Evolutionary conservation across 2,329 filamentous ascomycete species (phyloP).

Genomic region (Lachnellula hyalina): DNA sequence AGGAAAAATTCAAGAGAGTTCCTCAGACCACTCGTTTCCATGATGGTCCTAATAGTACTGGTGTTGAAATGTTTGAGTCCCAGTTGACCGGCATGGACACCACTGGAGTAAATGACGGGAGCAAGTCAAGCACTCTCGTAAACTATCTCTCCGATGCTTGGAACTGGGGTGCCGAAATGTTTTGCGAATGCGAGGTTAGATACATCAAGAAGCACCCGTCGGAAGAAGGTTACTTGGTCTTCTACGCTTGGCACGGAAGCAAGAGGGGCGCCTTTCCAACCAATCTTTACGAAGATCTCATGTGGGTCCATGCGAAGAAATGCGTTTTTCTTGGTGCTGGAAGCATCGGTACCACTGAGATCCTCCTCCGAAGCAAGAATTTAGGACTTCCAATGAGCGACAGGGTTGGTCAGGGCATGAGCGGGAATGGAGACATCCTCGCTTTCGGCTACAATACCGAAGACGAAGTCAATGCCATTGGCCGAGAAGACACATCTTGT

Average conservation of each 20-base stretch:
- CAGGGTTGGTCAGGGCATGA: constrained; percentile 53
- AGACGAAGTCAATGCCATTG: constrained; percentile 51
- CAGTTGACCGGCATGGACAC: constrained; percentile 56
- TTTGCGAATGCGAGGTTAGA: constrained; percentile 62
- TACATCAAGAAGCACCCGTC: constrained; percentile 50
- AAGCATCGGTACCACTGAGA: constrained; percentile 60
- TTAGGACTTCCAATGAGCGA: constrained; percentile 54
- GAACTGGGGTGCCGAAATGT: constrained; percentile 69
- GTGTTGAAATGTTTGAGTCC: constrained; percentile 58
- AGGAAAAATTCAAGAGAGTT: constrained; percentile 49
- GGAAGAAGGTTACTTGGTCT: constrained; percentile 54
- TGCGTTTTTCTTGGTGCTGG: constrained; percentile 64
- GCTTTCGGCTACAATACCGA: constrained; percentile 61
- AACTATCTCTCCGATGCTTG: constrained; percentile 66
- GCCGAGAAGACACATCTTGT: constrained; percentile 43
- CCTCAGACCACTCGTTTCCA: constrained; percentile 59
- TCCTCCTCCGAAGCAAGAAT: constrained; percentile 54
- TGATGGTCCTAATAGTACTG: constrained; percentile 56
- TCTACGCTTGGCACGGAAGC: constrained; percentile 59
- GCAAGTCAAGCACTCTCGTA: constrained; percentile 59
- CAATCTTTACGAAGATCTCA: constrained; percentile 52
- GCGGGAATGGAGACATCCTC: constrained; percentile 62
- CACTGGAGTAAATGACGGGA: constrained; percentile 63
- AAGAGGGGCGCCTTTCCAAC: constrained; percentile 50
- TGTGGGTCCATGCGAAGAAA: constrained; percentile 63